Evolutionary conservation across 2,329 filamentous ascomycete species (phyloP).

Genomic region (Xenoacremonium recifei): DNA sequence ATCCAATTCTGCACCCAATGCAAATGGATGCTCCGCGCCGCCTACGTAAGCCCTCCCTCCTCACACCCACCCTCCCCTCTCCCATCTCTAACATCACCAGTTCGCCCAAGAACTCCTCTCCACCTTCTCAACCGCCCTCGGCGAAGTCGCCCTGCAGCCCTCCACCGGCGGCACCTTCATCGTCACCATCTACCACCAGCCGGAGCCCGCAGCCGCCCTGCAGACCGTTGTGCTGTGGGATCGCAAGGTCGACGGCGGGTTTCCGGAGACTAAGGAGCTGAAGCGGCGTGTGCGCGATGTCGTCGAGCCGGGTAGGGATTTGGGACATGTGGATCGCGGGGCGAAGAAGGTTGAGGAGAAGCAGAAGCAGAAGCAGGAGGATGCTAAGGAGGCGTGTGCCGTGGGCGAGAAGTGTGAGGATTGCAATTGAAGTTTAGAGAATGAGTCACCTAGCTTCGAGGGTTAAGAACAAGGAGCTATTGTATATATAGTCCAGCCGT

Average conservation of each 20-base stretch:
- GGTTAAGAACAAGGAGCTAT: too few species aligned
- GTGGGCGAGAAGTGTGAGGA: constrained; percentile 22
- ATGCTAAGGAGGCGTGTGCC: constrained; percentile 6
- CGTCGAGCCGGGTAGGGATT: constrained; percentile 71
- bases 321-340: constrained; percentile 75
- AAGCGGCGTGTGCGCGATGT: constrained; percentile 82
- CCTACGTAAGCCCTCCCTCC: constrained; percentile 62
- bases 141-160: constrained; percentile 85
- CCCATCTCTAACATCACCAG: constrained; percentile 40
- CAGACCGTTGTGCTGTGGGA: constrained; percentile 72
- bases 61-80: constrained; percentile 3
- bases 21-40: constrained; percentile 84
- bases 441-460: too few species aligned
- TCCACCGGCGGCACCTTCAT: constrained; percentile 81
- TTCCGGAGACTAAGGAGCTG: constrained; percentile 90
- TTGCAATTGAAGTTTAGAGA: constrained; percentile 22
- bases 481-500: too few species aligned
- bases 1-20: constrained; percentile 94
- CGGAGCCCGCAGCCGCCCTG: constrained; percentile 14
- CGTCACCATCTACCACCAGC: constrained; percentile 55
- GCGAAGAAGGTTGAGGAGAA: constrained; percentile 6
- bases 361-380: constrained; percentile 6
- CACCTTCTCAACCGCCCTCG: constrained; percentile 80
- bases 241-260: constrained; percentile 80
- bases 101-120: constrained; percentile 94